phyloP scores from a whole-genome alignment of 1,284 basidiomycete genomes.

The Puccinia coronata region DNA sequence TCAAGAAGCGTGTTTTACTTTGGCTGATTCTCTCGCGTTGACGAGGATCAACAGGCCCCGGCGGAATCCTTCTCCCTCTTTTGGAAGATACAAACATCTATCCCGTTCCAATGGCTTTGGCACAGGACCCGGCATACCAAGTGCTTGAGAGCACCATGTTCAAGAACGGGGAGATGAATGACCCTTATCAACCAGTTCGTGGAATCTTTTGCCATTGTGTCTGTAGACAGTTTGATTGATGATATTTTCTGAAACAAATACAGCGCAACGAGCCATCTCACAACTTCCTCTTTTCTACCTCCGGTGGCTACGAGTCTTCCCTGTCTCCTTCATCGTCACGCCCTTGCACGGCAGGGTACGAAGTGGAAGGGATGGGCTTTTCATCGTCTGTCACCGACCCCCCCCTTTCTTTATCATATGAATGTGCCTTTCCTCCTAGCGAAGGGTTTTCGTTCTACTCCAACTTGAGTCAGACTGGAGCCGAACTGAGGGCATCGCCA shows the following conservation, averaged over 20 bases:
- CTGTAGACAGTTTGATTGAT: not conserved
- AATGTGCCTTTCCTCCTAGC: not conserved
- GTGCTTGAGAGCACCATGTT: not conserved
- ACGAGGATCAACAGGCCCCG: too few relatives aligned
- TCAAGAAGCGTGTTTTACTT: not conserved
- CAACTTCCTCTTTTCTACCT: constrained; percentile 1
- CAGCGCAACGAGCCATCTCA: not conserved
- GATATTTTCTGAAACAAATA: not conserved
- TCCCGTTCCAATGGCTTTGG: not conserved
- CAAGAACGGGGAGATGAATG: not conserved
- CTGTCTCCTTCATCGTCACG: too few relatives aligned
- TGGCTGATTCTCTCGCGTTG: too few relatives aligned
- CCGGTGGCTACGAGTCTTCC: constrained; percentile 15
- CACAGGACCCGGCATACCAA: not conserved
- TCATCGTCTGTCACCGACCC: not conserved
- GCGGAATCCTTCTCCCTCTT: not conserved
- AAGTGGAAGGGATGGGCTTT: not conserved
- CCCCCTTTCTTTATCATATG: not conserved
- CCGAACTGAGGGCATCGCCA: not conserved
- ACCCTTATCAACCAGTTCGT: not conserved
- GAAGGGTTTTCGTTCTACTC: constrained; percentile 5
- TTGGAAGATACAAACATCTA: constrained; percentile 22
- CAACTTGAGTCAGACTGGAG: not conserved
- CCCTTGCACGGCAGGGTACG: constrained; percentile 12
- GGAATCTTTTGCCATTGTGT: not conserved